These are phyloP conservation scores for Cicer bijugum DNA, from an alignment of 306 rosid species.

Conservation along the genomic window DNA sequence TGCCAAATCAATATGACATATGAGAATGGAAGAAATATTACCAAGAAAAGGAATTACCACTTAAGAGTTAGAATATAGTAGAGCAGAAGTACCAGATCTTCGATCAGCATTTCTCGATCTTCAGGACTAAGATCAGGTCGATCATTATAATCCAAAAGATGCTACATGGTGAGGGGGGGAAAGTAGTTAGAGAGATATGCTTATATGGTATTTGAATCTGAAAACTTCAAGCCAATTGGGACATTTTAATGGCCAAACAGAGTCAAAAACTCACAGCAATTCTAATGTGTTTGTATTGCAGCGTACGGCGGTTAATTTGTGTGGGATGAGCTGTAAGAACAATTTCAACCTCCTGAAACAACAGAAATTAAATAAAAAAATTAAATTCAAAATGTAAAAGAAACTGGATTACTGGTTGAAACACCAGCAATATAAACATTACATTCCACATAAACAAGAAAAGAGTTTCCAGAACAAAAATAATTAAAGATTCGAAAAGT, in stretches of 20 bases:
- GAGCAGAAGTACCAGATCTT: conserved; percentile 78
- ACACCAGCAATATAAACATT: conserved; percentile 14
- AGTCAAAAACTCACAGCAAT: conserved; percentile 66
- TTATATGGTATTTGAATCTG: conserved; percentile 34
- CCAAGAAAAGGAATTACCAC: conserved; percentile 33
- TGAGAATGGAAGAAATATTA: conserved; percentile 34
- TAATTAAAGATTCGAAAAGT: conserved; percentile 18
- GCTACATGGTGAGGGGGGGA: conserved; percentile 53
- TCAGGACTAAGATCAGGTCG: conserved; percentile 82
- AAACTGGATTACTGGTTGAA: conserved; percentile 14
- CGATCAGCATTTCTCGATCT: conserved; percentile 87
- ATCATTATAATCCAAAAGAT: conserved; percentile 80
- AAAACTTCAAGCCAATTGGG: conserved; percentile 3
- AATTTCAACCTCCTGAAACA: conserved; percentile 82
- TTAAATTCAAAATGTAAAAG: conserved; percentile 31
- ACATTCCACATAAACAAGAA: conserved; percentile 10
- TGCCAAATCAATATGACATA: conserved; percentile 46
- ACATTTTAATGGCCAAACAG: conserved; percentile 18
- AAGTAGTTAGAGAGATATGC: conserved; percentile 43
- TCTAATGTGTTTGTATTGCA: conserved; percentile 84
- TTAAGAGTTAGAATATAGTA: conserved; percentile 39
- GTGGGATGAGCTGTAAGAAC: conserved; percentile 99
- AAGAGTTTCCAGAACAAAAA: not conserved
- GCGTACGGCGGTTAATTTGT: conserved; percentile 92
- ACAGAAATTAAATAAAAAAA: conserved; percentile 9